Evolutionary conservation across 176 grass and related monocot genomes (phyloP).

Genomic region (Carex cristatella): DNA sequence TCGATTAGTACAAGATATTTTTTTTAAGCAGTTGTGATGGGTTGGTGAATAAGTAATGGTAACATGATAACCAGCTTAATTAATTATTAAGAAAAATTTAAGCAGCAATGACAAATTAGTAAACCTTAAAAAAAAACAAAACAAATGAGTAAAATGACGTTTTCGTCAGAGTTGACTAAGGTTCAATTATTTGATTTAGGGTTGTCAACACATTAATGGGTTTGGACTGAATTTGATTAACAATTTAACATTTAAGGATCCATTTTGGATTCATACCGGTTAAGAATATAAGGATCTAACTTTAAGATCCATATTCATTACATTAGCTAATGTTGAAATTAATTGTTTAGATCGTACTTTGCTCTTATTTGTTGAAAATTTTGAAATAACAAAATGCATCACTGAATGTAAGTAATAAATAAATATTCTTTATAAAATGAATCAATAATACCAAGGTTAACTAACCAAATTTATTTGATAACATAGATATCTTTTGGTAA

Average conservation of each 20-base stretch:
- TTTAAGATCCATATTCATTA: background rate
- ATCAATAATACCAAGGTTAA: background rate
- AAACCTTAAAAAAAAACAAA: background rate
- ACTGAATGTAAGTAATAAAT: background rate
- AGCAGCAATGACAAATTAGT: background rate
- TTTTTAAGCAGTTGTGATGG: background rate
- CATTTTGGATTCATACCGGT: background rate
- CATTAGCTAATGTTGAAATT: background rate
- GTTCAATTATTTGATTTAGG: background rate
- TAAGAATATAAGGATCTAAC: background rate
- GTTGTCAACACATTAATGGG: background rate
- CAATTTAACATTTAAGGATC: background rate
- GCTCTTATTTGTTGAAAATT: background rate
- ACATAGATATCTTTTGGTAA: too few relatives aligned
- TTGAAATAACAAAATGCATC: background rate
- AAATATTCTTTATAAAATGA: background rate
- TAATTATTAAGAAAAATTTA: background rate
- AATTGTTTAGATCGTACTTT: background rate
- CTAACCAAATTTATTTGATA: background rate
- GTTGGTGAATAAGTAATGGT: background rate
- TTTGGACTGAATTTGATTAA: background rate
- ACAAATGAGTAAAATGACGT: background rate
- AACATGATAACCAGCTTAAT: background rate
- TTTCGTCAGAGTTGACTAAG: background rate
- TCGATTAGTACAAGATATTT: background rate